phyloP scores from a whole-genome alignment of 345 rosid genomes.

The Bretschneidera sinensis region DNA sequence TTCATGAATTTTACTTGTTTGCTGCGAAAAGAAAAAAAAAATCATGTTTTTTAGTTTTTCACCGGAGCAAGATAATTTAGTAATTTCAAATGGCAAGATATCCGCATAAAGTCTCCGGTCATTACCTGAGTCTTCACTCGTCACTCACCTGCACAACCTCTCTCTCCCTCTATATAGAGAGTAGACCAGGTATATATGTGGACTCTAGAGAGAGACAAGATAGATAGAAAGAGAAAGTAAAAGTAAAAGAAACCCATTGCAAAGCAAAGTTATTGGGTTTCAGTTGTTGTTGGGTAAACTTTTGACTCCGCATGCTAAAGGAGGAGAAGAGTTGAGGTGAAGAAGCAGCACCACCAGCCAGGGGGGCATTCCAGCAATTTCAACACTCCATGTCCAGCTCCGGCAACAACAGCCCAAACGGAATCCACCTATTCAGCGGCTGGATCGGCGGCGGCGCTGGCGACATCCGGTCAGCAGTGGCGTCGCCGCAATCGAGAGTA shows the following conservation, averaged over 20 bases:
- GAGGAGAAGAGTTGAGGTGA: background rate
- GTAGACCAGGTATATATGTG: too few relatives aligned
- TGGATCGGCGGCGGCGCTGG: slow-evolving; percentile 12
- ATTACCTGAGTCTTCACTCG: too few relatives aligned
- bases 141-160: too few relatives aligned
- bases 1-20: too few relatives aligned
- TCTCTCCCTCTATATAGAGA: too few relatives aligned
- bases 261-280: background rate
- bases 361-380: slow-evolving; percentile 10
- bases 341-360: background rate
- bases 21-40: too few relatives aligned
- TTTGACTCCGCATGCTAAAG: background rate
- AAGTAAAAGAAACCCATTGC: slow-evolving; percentile 1
- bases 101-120: too few relatives aligned
- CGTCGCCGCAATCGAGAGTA: slow-evolving; percentile 19
- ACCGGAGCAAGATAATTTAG: too few relatives aligned
- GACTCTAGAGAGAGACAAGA: too few relatives aligned
- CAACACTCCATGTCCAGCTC: slow-evolving; percentile 21
- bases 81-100: too few relatives aligned
- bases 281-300: background rate
- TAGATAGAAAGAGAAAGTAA: background rate
- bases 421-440: slow-evolving; percentile 34
- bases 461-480: slow-evolving; percentile 32
- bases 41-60: too few relatives aligned
- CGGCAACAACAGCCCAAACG: slow-evolving; percentile 16